These are phyloP conservation scores for Verticillium dahliae DNA, from an alignment of 2,329 filamentous ascomycete genomes.

Conservation along the genomic window DNA sequence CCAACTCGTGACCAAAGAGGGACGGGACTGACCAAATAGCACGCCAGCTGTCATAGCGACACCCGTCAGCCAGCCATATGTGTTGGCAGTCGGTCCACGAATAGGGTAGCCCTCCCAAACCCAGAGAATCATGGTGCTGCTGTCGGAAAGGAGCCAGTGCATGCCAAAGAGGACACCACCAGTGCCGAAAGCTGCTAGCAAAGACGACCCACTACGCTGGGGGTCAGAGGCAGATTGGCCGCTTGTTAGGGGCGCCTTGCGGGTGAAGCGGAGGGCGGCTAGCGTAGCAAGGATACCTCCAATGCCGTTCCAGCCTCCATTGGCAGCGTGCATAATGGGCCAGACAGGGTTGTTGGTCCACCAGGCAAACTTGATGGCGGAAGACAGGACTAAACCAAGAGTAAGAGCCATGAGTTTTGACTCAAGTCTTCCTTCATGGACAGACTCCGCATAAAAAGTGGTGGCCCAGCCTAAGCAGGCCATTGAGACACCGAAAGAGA, in stretches of 20 bases:
- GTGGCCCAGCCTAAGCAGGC: constrained; percentile 79
- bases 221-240: constrained; percentile 22
- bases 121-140: constrained; percentile 98
- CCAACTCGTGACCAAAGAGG: constrained; percentile 70
- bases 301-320: constrained; percentile 87
- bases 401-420: constrained; percentile 73
- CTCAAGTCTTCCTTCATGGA: constrained; percentile 70
- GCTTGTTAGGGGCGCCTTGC: constrained; percentile 47
- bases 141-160: constrained; percentile 90
- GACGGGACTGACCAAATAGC: constrained; percentile 66
- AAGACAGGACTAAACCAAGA: constrained; percentile 77
- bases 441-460: constrained; percentile 71
- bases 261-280: constrained; percentile 69
- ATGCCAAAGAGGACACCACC: constrained; percentile 82
- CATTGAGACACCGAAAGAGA: constrained; percentile 75
- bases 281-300: constrained; percentile 71
- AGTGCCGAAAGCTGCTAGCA: constrained; percentile 70
- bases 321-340: constrained; percentile 84
- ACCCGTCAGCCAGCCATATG: constrained; percentile 85
- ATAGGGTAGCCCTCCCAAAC: constrained; percentile 96
- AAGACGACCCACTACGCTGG: constrained; percentile 55
- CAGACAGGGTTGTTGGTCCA: constrained; percentile 95
- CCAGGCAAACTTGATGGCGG: constrained; percentile 86
- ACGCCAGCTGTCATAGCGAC: constrained; percentile 81
- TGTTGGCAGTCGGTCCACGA: constrained; percentile 76